A percentile compares a stretch with the other conserved stretches of the same genome.
These are phyloP conservation scores for Hyphopichia buzzinii DNA, from an alignment of 1,139 yeast genomes.

Conservation along the genomic window DNA sequence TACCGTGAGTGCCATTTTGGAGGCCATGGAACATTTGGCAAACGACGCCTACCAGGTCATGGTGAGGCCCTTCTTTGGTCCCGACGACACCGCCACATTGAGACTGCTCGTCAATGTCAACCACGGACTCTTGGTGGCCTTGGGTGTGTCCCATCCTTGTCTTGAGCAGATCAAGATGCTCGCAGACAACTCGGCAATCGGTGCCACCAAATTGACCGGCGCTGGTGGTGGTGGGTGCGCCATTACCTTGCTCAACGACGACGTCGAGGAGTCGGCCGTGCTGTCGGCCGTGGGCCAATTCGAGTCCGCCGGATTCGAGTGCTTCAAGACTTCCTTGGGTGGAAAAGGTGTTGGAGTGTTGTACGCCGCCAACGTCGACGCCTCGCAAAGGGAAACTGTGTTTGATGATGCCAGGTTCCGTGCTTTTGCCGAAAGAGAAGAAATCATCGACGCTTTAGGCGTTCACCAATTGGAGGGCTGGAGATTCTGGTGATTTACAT, in stretches of 20 bases:
- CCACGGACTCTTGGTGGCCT: slow-evolving; percentile 80
- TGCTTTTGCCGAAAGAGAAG: slow-evolving; percentile 36
- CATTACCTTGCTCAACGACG: slow-evolving; percentile 70
- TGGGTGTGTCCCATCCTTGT: slow-evolving; percentile 92
- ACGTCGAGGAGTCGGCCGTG: slow-evolving; percentile 28
- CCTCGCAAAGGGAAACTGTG: slow-evolving; percentile 12
- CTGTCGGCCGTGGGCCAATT: slow-evolving; percentile 37
- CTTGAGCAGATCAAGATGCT: slow-evolving; percentile 69
- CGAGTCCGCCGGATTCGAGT: slow-evolving; percentile 59
- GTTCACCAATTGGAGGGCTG: slow-evolving; percentile 43
- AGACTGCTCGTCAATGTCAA: slow-evolving; percentile 74
- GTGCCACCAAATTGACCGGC: slow-evolving; percentile 93
- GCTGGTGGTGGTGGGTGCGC: slow-evolving; percentile 99
- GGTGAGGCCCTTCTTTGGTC: slow-evolving; percentile 50
- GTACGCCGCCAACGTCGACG: slow-evolving; percentile 18
- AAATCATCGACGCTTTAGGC: slow-evolving; percentile 49
- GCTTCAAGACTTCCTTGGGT: slow-evolving; percentile 82
- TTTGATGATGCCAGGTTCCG: slow-evolving; percentile 38
- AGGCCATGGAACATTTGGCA: slow-evolving; percentile 68
- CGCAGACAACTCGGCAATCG: slow-evolving; percentile 61
- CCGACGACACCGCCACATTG: slow-evolving; percentile 44
- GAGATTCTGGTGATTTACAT: slow-evolving; percentile 57
- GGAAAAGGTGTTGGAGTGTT: slow-evolving; percentile 81
- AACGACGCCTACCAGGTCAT: slow-evolving; percentile 65
- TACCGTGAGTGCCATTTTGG: slow-evolving; percentile 58